Base-by-base conservation (phyloP, 1,284 basidiomycete genomes). In the Ustilago shanxiensis region DNA sequence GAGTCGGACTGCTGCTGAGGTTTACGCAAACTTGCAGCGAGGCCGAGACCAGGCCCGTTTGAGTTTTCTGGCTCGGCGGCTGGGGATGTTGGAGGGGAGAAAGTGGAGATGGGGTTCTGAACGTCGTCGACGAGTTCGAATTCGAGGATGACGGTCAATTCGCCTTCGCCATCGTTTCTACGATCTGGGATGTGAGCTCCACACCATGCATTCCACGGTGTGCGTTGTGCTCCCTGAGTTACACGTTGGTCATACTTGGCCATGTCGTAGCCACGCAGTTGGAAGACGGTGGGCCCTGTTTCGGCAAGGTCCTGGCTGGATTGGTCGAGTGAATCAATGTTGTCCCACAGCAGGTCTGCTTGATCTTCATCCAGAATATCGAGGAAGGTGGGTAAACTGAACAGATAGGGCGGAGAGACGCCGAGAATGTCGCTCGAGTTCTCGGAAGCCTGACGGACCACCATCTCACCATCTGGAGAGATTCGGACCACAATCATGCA, bases 161-260 rank as follows among this genome's bases (percentile, higher is more conserved):
- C 69, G 39, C 62, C 62, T 14, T 75, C 69, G 28, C 44, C 63
- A 20, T 79, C 74, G 33, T 65, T 60, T 24, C 55, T 51, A 49
- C 71, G 53, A 44, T 73, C 66, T 3, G 74, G 73, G 28, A 73
- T 35, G 85, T 95, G 93, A 0, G 92, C 90, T 0, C 93, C 93
- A 77, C 93, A 93, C 92, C 93, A 95, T 77, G 92, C 93, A 0
- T 90, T 91, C 93, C 93, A 95, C 3, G 33, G n/a, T 88, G 87
- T 18, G 88, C 88, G 49, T 89, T 88, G 41, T n/a, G 55, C 51
- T 16, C 73, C 74, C 20, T 67, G 29, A 14, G 53, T 0, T 90
- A 90, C 26, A 88, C 89, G 67, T 58, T 66, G 69, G 56, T 67
- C 74, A 66, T 74, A 73, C n/a, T 18, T 59, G 20, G 73, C 68